Percentiles rank a stretch among this genome's conserved stretches.
Evolutionary conservation across 2,329 filamentous ascomycete species (phyloP).

Genomic region (Aureobasidium sp.): DNA sequence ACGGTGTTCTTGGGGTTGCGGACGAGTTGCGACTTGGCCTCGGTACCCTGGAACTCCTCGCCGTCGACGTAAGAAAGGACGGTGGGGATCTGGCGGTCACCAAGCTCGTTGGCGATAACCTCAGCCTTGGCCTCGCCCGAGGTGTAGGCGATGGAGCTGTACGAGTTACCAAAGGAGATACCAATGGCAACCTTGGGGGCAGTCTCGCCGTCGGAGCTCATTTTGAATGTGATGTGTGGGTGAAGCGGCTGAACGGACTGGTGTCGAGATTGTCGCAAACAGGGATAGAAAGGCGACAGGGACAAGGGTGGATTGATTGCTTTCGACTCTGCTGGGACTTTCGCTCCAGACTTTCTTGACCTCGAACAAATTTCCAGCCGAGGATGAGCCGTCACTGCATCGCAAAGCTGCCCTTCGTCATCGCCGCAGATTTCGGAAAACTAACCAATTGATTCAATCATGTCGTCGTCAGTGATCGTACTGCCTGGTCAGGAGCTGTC

Average conservation of each 20-base stretch:
- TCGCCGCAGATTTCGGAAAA: background rate
- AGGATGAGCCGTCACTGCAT: background rate
- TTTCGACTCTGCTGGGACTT: background rate
- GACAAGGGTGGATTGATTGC: background rate
- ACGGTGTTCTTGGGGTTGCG: conserved; percentile 90
- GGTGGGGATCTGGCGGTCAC: conserved; percentile 94
- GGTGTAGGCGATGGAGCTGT: conserved; percentile 93
- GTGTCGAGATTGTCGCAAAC: background rate
- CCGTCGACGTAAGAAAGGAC: conserved; percentile 90
- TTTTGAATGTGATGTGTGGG: conserved; percentile 24
- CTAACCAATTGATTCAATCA: background rate
- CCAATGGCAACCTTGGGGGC: conserved; percentile 68
- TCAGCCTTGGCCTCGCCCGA: conserved; percentile 83
- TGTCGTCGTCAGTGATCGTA: conserved; percentile 46
- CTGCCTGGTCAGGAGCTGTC: conserved; percentile 76
- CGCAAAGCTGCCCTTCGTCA: background rate
- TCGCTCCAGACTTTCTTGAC: conserved; percentile 5
- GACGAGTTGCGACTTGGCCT: conserved; percentile 89
- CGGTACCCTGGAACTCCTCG: conserved; percentile 92
- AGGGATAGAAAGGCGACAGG: background rate
- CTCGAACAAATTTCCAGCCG: conserved; percentile 2
- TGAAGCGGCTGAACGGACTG: conserved; percentile 1
- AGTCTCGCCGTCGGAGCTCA: conserved; percentile 44
- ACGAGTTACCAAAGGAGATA: conserved; percentile 95
- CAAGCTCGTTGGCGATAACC: conserved; percentile 98